Conservation (phyloP, 2,329 filamentous ascomycete species). For the Hypomyces rosellus region DNA sequence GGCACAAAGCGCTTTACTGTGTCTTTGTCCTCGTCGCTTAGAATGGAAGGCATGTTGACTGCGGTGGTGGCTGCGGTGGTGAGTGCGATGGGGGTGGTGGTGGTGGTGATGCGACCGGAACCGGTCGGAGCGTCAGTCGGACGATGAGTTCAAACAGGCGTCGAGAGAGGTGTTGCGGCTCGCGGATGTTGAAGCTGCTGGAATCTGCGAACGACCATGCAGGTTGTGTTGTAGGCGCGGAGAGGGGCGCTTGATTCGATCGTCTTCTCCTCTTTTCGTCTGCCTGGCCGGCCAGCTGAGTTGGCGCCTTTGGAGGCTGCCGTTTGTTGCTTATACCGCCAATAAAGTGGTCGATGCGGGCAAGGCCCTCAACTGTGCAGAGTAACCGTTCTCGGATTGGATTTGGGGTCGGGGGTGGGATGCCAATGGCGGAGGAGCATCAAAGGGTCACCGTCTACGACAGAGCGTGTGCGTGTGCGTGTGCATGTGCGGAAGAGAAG, state of each 20-base stretch:
- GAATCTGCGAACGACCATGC: not conserved
- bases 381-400: too few species aligned
- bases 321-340: not conserved
- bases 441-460: too few species aligned
- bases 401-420: too few species aligned
- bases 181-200: not conserved
- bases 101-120: not conserved
- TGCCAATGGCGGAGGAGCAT: too few species aligned
- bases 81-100: conserved; percentile 2
- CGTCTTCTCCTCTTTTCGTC: conserved; percentile 7
- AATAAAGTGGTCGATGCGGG: conserved; percentile 1
- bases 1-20: conserved; percentile 92
- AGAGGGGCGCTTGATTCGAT: conserved; percentile 7
- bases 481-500: too few species aligned
- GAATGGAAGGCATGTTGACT: conserved; percentile 54
- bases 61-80: not conserved
- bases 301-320: conserved; percentile 13
- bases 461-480: too few species aligned
- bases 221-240: conserved; percentile 7
- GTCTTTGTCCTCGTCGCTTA: conserved; percentile 91
- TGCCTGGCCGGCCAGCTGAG: conserved; percentile 2
- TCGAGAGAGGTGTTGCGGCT: not conserved
- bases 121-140: conserved; percentile 1
- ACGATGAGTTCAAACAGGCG: not conserved
- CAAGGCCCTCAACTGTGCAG: conserved; percentile 3